Evolutionary conservation across 2,329 filamentous ascomycete genomes (phyloP).

Genomic region (Sporothrix luriei): DNA sequence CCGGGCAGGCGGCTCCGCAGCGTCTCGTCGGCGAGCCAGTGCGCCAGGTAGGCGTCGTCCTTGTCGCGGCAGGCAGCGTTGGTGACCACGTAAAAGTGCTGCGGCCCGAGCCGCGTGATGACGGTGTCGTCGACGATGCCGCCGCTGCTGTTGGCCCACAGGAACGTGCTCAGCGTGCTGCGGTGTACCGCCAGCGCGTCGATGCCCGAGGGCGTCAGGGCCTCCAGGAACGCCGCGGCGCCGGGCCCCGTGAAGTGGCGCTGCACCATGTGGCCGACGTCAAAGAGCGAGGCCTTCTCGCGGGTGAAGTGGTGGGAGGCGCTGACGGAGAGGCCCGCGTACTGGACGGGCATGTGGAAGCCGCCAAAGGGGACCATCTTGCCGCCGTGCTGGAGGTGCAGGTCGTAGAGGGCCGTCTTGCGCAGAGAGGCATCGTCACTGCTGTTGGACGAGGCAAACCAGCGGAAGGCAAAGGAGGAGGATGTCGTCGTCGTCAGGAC

Average conservation of each 20-base stretch:
- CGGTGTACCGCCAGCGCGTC: constrained; percentile 64
- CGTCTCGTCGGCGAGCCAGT: constrained; percentile 65
- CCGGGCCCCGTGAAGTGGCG: constrained; percentile 81
- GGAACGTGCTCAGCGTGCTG: constrained; percentile 80
- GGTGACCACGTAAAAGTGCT: constrained; percentile 88
- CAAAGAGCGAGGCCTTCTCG: constrained; percentile 84
- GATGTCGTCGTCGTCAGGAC: background rate
- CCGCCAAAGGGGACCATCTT: constrained; percentile 98
- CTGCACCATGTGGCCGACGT: constrained; percentile 96
- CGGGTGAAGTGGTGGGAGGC: constrained; percentile 91
- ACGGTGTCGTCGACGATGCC: constrained; percentile 96
- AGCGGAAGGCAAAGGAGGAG: background rate
- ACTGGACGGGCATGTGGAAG: constrained; percentile 91
- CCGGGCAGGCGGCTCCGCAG: constrained; percentile 38
- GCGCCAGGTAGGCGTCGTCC: constrained; percentile 74
- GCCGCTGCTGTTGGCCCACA: constrained; percentile 71
- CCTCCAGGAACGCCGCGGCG: constrained; percentile 78
- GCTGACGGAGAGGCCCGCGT: constrained; percentile 72
- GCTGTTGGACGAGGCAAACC: constrained; percentile 25
- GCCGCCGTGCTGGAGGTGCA: constrained; percentile 67
- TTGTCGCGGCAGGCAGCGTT: constrained; percentile 92
- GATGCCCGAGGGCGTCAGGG: constrained; percentile 76
- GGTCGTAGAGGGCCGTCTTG: constrained; percentile 45
- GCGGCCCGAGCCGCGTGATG: constrained; percentile 74
- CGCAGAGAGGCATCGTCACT: constrained; percentile 34